Evolutionary conservation across 1,139 yeast species (phyloP).

Genomic region (Blastobotrys elegans): DNA sequence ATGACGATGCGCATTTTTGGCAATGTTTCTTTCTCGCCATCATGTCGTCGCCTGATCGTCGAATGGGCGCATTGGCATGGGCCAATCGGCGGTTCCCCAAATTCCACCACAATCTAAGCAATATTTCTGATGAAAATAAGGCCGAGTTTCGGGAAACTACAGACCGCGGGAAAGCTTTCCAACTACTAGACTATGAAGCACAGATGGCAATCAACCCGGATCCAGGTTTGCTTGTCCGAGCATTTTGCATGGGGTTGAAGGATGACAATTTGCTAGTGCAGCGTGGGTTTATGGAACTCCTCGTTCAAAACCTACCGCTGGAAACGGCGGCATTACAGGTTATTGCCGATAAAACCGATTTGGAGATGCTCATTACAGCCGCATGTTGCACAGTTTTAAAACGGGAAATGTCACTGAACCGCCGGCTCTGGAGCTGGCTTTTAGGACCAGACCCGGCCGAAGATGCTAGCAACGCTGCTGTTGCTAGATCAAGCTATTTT

Average conservation of each 20-base stretch:
- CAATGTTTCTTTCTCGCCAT: conserved; percentile 69
- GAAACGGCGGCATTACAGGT: conserved; percentile 52
- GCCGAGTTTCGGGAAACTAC: not conserved
- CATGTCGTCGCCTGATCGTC: conserved; percentile 70
- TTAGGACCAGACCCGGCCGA: conserved; percentile 57
- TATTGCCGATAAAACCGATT: conserved; percentile 48
- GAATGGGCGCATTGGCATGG: conserved; percentile 83
- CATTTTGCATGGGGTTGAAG: conserved; percentile 62
- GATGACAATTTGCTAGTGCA: conserved; percentile 67
- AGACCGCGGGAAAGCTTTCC: conserved; percentile 4
- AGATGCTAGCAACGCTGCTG: conserved; percentile 26
- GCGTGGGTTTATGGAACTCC: conserved; percentile 82
- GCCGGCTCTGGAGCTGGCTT: conserved; percentile 90
- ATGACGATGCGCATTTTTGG: conserved; percentile 81
- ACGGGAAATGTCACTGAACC: conserved; percentile 87
- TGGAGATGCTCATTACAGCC: conserved; percentile 52
- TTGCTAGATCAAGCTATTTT: conserved; percentile 51
- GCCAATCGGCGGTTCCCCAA: conserved; percentile 62
- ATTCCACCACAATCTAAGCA: conserved; percentile 29
- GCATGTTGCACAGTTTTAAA: conserved; percentile 67
- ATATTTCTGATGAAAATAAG: not conserved
- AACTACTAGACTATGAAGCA: conserved; percentile 48
- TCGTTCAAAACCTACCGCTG: conserved; percentile 63
- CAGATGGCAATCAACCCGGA: conserved; percentile 63
- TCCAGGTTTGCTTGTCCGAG: conserved; percentile 70